A percentile compares a stretch with the other conserved stretches of the same genome.
These are phyloP conservation scores for Laetiporus sulphureus DNA, from an alignment of 1,284 basidiomycete genomes.

Conservation along the genomic window DNA sequence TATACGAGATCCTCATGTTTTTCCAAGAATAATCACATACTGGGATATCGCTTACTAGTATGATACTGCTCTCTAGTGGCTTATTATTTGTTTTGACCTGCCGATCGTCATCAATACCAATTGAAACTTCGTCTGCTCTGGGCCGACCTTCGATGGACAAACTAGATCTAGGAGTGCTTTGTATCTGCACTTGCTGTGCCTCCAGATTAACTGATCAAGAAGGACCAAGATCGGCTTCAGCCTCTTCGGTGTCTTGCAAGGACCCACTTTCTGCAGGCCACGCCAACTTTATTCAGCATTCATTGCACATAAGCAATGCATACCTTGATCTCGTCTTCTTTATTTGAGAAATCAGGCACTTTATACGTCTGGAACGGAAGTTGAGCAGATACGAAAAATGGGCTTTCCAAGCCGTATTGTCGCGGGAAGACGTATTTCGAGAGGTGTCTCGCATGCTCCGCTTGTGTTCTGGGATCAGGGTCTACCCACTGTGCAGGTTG, in stretches of 20 bases:
- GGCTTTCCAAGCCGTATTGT: slow-evolving; percentile 63
- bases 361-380: slow-evolving; percentile 6
- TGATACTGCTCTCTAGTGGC: slow-evolving; percentile 45
- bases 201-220: slow-evolving; percentile 58
- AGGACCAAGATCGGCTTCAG: slow-evolving; percentile 49
- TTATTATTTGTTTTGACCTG: slow-evolving; percentile 28
- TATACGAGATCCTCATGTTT: too few relatives aligned
- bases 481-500: slow-evolving; percentile 27
- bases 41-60: slow-evolving; percentile 38
- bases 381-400: slow-evolving; percentile 32
- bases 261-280: slow-evolving; percentile 36
- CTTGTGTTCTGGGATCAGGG: slow-evolving; percentile 37
- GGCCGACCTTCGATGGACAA: slow-evolving; percentile 69
- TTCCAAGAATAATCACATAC: slow-evolving; percentile 1
- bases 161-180: slow-evolving; percentile 53
- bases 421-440: slow-evolving; percentile 82
- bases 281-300: too few relatives aligned
- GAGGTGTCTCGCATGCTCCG: slow-evolving; percentile 50
- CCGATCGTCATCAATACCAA: too few relatives aligned
- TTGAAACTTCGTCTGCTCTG: too few relatives aligned
- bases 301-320: slow-evolving; percentile 7
- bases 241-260: slow-evolving; percentile 67
- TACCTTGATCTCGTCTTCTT: slow-evolving; percentile 72
- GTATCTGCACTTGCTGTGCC: slow-evolving; percentile 69
- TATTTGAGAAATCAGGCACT: slow-evolving; percentile 50